Percentiles rank a stretch among this genome's conserved stretches.
Conservation (phyloP, 2,329 filamentous ascomycete species). For the Diplodia mutila region DNA sequence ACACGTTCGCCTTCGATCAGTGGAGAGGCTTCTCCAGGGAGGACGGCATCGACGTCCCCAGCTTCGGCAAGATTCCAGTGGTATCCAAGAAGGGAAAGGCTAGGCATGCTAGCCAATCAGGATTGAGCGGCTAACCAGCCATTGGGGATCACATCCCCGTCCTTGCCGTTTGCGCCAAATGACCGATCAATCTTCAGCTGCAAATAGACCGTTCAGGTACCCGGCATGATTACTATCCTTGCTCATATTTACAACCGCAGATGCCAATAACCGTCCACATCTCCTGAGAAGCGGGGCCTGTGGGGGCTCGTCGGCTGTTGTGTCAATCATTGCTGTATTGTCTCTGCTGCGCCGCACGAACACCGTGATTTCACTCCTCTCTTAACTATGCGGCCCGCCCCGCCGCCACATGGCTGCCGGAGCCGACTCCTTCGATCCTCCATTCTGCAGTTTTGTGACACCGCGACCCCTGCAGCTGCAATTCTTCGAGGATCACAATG, state of each 20-base stretch:
- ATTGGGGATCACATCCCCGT: too few species aligned
- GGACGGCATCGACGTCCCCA: too few species aligned
- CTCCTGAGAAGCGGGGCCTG: slow-evolving; percentile 19
- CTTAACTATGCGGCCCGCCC: background rate
- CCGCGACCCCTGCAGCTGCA: background rate
- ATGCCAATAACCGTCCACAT: background rate
- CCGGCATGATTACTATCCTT: too few species aligned
- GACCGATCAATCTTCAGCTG: too few species aligned
- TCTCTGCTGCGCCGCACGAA: slow-evolving; percentile 4
- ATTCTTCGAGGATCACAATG: background rate
- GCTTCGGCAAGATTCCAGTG: too few species aligned
- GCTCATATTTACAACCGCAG: background rate
- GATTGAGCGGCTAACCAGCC: too few species aligned
- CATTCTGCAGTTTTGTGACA: background rate
- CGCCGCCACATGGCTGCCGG: background rate
- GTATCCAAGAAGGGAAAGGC: too few species aligned
- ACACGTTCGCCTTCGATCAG: too few species aligned
- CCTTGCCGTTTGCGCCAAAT: too few species aligned
- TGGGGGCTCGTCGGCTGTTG: slow-evolving; percentile 4
- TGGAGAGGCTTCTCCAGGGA: too few species aligned
- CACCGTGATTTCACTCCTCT: background rate
- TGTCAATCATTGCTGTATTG: slow-evolving; percentile 10
- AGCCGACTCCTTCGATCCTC: background rate
- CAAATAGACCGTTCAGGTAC: too few species aligned
- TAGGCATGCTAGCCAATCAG: too few species aligned